Percentiles rank a stretch among this genome's conserved stretches.
These are phyloP conservation scores for Mycena albidolilacea DNA, from an alignment of 768 basidiomycete species.

Conservation along the genomic window DNA sequence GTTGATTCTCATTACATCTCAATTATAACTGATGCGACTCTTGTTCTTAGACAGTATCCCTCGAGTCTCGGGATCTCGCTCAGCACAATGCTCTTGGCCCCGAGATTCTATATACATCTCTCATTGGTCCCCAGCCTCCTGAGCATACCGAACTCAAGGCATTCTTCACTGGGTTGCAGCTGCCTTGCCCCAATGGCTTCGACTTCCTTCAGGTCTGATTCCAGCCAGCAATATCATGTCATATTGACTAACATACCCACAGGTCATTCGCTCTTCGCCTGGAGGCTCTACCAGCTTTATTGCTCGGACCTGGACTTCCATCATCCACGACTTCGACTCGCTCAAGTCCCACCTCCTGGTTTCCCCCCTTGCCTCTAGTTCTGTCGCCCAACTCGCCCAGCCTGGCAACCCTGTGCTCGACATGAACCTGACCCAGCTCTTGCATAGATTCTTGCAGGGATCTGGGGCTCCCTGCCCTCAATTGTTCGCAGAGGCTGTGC, in stretches of 20 bases:
- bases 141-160: slow-evolving; percentile 1
- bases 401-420: background rate
- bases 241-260: no score
- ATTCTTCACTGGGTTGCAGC: background rate
- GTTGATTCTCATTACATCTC: background rate
- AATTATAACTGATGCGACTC: no score
- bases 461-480: slow-evolving; percentile 15
- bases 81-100: background rate
- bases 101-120: background rate
- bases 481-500: background rate
- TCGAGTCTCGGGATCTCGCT: background rate
- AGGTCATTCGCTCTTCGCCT: no score
- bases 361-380: background rate
- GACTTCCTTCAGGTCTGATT: background rate
- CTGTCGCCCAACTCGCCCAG: background rate
- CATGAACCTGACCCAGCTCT: background rate
- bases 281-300: background rate
- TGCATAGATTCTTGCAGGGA: background rate
- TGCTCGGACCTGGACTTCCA: slow-evolving; percentile 5
- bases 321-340: slow-evolving; percentile 12
- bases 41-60: no score
- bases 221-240: no score
- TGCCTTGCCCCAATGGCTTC: background rate
- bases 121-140: background rate
- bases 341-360: background rate